Evolutionary conservation across 2,329 filamentous ascomycete genomes (phyloP), one percentile per base, ranked within the genome.

Genomic region (Fusarium concolor): DNA sequence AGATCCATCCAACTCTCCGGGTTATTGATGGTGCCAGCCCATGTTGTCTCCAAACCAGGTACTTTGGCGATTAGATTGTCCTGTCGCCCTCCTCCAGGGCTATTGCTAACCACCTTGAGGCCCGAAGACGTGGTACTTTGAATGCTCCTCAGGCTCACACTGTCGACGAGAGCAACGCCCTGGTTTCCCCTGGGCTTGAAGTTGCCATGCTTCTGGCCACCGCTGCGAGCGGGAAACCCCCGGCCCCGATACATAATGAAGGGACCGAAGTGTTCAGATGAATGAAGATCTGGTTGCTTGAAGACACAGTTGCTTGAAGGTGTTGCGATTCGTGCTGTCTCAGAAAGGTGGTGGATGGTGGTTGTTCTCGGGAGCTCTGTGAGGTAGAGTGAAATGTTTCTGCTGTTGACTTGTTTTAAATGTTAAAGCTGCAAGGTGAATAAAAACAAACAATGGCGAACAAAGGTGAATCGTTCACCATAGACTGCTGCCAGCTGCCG

Each of bases 1-100:
- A 1, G 18, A 0, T 15, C 20, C 0, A 24, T 0, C 0, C 38
- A 10, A 0, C 53, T 56, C 0, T 41, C 8, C 0, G 6, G 1
- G 0, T 56, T 52, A 5, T 56, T 26, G 1, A 56, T 5, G 0
- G 28, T 0, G 0, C 17, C 35, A 2, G 45, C 45, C 4, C 38
- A 56, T 0, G 56, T 46, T 3, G 22, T 39, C 1, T 33, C 24
- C 0, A 60, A 2, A 1, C 37, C 39, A 1, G 56, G 39, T 2
- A 62, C 33, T 17, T 60, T 60, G 29, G 58, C 58, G 17, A 54
- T n/a, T 22, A 46, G 29, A 6, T 62, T 62, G 41, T 46, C 28
- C 28, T 62, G 58, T 9, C 22, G 46, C 2, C 57, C 57, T 2
- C 57, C 57, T 2, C 57, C 57, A 20, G 18, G 18, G 26, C 45